These are phyloP conservation scores for Citrus glauca DNA, from an alignment of 345 rosid species.

Conservation along the genomic window DNA sequence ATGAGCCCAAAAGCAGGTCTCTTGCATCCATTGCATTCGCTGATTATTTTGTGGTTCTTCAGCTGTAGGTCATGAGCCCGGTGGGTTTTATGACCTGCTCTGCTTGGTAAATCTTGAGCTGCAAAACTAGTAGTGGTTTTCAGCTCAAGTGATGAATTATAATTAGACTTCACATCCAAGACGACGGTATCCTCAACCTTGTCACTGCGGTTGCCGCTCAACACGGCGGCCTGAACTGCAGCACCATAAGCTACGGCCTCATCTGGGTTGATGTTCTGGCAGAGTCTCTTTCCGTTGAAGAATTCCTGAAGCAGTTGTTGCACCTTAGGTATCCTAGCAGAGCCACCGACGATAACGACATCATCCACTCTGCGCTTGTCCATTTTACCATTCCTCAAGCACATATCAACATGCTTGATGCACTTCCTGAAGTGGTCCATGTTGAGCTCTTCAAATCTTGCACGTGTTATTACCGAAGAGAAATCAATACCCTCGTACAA, in stretches of 20 bases:
- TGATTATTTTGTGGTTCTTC: background rate
- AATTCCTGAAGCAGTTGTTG: conserved; percentile 37
- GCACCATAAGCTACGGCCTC: conserved; percentile 52
- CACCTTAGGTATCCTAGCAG: conserved; percentile 50
- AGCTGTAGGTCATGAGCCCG: background rate
- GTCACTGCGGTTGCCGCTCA: conserved; percentile 37
- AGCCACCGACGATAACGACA: conserved; percentile 47
- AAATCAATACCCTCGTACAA: conserved; percentile 38
- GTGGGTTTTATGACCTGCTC: background rate
- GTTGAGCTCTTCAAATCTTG: conserved; percentile 39
- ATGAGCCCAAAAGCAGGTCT: background rate
- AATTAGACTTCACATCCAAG: conserved; percentile 27
- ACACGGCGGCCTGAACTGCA: conserved; percentile 43
- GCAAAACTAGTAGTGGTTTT: background rate
- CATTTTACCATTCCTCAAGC: conserved; percentile 40
- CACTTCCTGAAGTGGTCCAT: conserved; percentile 37
- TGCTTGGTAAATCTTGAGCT: background rate
- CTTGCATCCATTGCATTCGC: background rate
- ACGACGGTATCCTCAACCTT: conserved; percentile 31
- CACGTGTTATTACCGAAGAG: conserved; percentile 30
- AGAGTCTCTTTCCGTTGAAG: conserved; percentile 41
- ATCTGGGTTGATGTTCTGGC: conserved; percentile 44
- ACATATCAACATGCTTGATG: conserved; percentile 40
- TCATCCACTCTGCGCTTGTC: conserved; percentile 43
- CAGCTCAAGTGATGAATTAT: background rate